phyloP scores from a whole-genome alignment of 2,329 filamentous ascomycete species.

The Calonectria leucothoes region DNA sequence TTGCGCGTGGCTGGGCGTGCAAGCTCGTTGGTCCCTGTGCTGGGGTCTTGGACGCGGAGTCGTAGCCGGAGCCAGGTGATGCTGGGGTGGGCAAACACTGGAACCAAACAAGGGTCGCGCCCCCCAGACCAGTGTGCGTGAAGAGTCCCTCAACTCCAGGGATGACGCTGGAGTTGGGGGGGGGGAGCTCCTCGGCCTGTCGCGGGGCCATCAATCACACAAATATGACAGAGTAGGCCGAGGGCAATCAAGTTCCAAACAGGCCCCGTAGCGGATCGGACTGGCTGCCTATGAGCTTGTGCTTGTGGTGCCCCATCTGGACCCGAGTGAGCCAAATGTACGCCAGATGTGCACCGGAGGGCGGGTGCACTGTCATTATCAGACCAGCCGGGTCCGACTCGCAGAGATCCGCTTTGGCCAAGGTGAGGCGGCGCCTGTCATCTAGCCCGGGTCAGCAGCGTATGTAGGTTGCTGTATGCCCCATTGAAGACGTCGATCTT shows the following conservation, averaged over 20 bases:
- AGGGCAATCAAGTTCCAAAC: not conserved
- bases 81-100: slow-evolving; percentile 29
- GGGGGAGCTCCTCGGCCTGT: not conserved
- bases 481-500: not conserved
- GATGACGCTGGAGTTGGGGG: slow-evolving; percentile 5
- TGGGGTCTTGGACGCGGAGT: slow-evolving; percentile 23
- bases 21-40: slow-evolving; percentile 23
- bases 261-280: not conserved
- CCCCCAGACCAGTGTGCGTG: slow-evolving; percentile 11
- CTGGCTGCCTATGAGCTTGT: not conserved
- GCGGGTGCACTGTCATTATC: slow-evolving; percentile 16
- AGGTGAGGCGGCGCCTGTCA: slow-evolving; percentile 6
- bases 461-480: not conserved
- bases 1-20: slow-evolving; percentile 25
- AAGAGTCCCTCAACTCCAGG: slow-evolving; percentile 11
- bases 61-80: slow-evolving; percentile 25
- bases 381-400: slow-evolving; percentile 8
- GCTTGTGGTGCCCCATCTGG: slow-evolving; percentile 5
- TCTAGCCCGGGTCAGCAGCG: not conserved
- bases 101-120: slow-evolving; percentile 22
- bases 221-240: not conserved
- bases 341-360: slow-evolving; percentile 4
- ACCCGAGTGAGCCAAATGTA: not conserved
- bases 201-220: slow-evolving; percentile 1
- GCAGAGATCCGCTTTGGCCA: slow-evolving; percentile 7